These are phyloP conservation scores for Trypanosoma conorhini DNA, from an alignment of 208 protist genomes.

Conservation along the genomic window DNA sequence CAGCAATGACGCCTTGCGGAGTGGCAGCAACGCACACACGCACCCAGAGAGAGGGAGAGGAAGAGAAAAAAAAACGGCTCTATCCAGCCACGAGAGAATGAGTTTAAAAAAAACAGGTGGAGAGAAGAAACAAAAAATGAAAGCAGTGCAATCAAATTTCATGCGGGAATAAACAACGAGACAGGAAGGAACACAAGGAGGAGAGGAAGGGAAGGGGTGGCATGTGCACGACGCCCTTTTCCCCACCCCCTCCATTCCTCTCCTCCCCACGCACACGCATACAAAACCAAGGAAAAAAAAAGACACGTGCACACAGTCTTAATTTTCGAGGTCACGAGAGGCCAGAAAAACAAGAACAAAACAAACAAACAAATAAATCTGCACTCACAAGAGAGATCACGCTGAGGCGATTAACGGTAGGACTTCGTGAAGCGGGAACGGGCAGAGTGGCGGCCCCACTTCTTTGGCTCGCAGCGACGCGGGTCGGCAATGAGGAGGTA, in stretches of 20 bases:
- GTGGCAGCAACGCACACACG: no score
- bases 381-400: slow-evolving; percentile 13
- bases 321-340: neutral
- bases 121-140: slow-evolving; percentile 18
- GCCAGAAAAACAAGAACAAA: slow-evolving; percentile 8
- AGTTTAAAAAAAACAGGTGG: slow-evolving; percentile 26
- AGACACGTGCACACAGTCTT: neutral
- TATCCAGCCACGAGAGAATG: slow-evolving; percentile 8
- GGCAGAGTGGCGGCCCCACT: slow-evolving; percentile 99
- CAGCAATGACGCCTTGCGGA: no score
- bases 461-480: slow-evolving; percentile 99
- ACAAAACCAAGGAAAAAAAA: neutral
- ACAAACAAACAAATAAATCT: slow-evolving; percentile 9
- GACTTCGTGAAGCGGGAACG: slow-evolving; percentile 98
- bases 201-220: neutral
- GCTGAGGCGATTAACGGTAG: slow-evolving; percentile 27
- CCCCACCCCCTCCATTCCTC: neutral
- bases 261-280: neutral
- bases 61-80: slow-evolving; percentile 27
- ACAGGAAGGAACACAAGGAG: slow-evolving; percentile 17
- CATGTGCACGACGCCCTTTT: neutral
- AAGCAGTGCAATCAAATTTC: slow-evolving; percentile 4
- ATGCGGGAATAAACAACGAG: slow-evolving; percentile 20
- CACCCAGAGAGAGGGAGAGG: neutral
- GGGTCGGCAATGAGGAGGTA: slow-evolving; percentile 99